phyloP scores from a whole-genome alignment of 2,329 filamentous ascomycete genomes.

The Cercospora sp. region DNA sequence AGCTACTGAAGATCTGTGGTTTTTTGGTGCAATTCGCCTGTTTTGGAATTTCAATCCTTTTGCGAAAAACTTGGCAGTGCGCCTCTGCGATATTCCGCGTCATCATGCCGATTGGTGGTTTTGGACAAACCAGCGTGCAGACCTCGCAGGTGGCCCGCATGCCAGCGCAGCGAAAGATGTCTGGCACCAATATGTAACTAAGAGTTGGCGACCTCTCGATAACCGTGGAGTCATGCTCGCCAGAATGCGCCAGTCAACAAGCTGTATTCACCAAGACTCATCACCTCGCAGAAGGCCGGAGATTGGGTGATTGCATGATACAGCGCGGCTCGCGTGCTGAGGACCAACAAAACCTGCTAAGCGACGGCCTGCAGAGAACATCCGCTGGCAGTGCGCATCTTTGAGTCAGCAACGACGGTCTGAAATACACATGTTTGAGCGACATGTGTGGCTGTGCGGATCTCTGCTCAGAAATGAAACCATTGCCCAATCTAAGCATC shows the following conservation, averaged over 20 bases:
- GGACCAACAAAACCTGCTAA: background rate
- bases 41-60: background rate
- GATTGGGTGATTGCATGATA: background rate
- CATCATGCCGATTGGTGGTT: background rate
- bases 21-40: no score
- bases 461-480: background rate
- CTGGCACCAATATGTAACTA: no score
- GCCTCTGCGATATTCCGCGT: background rate
- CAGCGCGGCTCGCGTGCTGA: background rate
- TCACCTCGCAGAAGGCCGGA: no score
- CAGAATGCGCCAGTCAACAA: no score
- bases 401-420: background rate
- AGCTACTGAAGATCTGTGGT: no score
- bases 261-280: no score
- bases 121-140: no score
- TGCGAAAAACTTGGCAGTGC: background rate
- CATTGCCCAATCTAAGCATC: background rate
- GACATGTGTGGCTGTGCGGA: background rate
- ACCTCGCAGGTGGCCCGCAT: no score
- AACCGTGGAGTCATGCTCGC: no score
- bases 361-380: background rate
- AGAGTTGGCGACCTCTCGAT: no score
- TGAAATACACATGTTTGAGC: background rate
- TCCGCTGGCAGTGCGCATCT: background rate
- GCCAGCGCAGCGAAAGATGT: no score